Conservation (phyloP, 1,284 basidiomycete genomes). For the Trametes hirsuta region DNA sequence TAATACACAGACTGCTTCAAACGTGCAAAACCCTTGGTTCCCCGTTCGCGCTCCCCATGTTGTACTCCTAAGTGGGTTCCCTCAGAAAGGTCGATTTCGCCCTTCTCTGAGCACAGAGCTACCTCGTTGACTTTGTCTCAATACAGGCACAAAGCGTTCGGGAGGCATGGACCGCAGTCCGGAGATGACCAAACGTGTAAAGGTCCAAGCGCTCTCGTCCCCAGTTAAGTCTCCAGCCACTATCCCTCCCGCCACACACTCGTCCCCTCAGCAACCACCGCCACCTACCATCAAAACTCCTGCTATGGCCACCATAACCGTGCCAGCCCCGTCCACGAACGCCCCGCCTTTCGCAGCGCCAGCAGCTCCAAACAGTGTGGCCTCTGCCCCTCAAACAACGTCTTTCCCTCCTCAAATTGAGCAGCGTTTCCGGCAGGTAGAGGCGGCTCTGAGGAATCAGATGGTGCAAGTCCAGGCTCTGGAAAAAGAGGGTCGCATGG, state of each 20-base stretch:
- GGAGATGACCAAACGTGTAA: constrained; percentile 30
- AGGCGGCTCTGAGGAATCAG: constrained; percentile 5
- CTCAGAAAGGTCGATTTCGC: constrained; percentile 41
- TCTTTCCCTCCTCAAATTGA: background rate
- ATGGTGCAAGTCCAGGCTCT: background rate
- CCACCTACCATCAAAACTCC: constrained; percentile 17
- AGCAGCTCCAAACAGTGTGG: background rate
- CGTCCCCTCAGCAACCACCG: constrained; percentile 7
- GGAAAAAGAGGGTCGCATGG: constrained; percentile 5
- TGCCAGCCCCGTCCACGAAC: constrained; percentile 4
- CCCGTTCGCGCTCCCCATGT: constrained; percentile 47
- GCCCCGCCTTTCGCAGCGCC: background rate
- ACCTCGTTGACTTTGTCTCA: too few relatives aligned
- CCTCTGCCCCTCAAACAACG: background rate
- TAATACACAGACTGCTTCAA: constrained; percentile 40
- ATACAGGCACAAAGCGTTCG: constrained; percentile 25
- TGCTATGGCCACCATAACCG: constrained; percentile 13
- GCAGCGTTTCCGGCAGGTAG: background rate
- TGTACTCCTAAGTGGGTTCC: constrained; percentile 53
- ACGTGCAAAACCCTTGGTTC: constrained; percentile 58
- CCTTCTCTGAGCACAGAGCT: background rate
- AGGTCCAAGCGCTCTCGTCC: constrained; percentile 19
- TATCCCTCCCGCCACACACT: constrained; percentile 7
- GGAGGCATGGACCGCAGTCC: constrained; percentile 29
- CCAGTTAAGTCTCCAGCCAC: constrained; percentile 26